A percentile compares a stretch with the other conserved stretches of the same genome.
These are phyloP conservation scores for Prunus davidiana DNA, from an alignment of 306 rosid genomes.

Conservation along the genomic window DNA sequence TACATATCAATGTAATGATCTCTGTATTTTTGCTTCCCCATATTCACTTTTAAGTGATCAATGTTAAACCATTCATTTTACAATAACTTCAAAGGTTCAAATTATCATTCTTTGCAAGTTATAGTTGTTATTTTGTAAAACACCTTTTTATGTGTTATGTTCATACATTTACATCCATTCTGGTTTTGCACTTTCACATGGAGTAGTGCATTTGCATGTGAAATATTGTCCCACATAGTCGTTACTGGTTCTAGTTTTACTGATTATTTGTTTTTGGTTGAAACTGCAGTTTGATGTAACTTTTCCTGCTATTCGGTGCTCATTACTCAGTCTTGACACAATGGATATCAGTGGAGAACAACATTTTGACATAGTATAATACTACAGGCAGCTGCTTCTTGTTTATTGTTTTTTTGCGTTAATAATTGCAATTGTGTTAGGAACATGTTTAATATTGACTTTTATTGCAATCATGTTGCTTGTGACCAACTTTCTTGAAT, in stretches of 20 bases:
- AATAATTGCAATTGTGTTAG: slow-evolving; percentile 5
- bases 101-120: background rate
- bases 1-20: slow-evolving; percentile 63
- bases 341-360: slow-evolving; percentile 91
- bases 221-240: background rate
- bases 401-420: slow-evolving; percentile 14
- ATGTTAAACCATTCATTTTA: slow-evolving; percentile 7
- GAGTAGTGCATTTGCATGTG: background rate
- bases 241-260: background rate
- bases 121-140: background rate
- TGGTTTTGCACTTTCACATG: background rate
- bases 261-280: slow-evolving; percentile 12
- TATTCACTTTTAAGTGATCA: background rate
- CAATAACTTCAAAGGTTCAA: background rate
- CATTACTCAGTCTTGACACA: slow-evolving; percentile 86
- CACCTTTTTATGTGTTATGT: background rate
- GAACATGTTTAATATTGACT: background rate
- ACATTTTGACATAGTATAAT: slow-evolving; percentile 82
- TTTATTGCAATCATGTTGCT: slow-evolving; percentile 5
- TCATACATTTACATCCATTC: background rate
- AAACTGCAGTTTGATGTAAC: slow-evolving; percentile 88
- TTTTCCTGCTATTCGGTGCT: slow-evolving; percentile 80
- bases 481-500: slow-evolving; percentile 7
- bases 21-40: background rate
- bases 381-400: slow-evolving; percentile 15